phyloP scores from a whole-genome alignment of 768 basidiomycete species.

The Pleurotus giganteus region DNA sequence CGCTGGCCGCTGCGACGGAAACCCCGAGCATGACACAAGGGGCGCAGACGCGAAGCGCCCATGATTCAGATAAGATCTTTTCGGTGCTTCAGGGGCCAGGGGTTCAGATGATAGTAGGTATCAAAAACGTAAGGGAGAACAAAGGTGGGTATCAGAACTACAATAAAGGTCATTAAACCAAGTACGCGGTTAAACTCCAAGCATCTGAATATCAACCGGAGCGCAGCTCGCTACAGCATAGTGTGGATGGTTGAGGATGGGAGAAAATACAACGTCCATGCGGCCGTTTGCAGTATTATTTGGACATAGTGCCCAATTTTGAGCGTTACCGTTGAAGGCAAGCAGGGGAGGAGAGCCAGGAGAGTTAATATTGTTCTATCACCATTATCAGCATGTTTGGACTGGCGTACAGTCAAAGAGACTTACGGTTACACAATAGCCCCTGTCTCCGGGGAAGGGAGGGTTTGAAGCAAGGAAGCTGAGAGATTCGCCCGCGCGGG shows the following conservation, averaged over 20 bases:
- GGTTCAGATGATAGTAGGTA: neutral
- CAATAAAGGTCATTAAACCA: neutral
- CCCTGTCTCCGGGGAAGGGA: constrained; percentile 39
- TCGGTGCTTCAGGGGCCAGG: neutral
- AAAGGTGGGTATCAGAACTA: neutral
- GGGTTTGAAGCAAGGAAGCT: constrained; percentile 44
- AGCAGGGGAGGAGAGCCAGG: constrained; percentile 30
- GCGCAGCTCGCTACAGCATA: constrained; percentile 36
- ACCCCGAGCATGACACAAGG: no score
- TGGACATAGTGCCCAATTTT: constrained; percentile 41
- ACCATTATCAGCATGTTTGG: neutral
- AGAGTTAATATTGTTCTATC: constrained; percentile 12
- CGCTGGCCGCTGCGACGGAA: no score
- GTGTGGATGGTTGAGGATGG: constrained; percentile 40
- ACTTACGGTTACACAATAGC: constrained; percentile 38
- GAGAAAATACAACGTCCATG: constrained; percentile 40
- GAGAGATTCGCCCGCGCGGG: constrained; percentile 40
- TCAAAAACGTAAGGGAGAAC: neutral
- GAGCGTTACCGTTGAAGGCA: constrained; percentile 36
- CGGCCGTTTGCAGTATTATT: constrained; percentile 40
- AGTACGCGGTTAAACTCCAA: neutral
- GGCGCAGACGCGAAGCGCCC: no score
- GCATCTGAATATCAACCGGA: constrained; percentile 35
- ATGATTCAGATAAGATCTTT: no score
- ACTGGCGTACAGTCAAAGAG: neutral